Conservation (phyloP, 768 basidiomycete genomes). For the Collybia sp. region DNA sequence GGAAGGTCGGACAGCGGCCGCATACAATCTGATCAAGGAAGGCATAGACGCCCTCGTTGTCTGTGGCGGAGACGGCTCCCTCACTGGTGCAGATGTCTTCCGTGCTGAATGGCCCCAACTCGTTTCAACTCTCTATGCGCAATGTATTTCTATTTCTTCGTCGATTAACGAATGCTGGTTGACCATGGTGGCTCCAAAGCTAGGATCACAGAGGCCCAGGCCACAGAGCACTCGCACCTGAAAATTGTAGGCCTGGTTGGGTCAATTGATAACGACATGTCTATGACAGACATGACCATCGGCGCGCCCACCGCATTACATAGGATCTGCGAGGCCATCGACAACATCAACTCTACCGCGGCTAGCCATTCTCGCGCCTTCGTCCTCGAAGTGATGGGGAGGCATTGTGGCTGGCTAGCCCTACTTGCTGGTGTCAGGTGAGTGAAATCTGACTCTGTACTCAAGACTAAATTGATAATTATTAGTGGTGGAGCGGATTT, state of each 20-base stretch:
- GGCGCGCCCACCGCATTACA: constrained; percentile 95
- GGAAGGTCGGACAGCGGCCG: constrained; percentile 88
- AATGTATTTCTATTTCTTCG: constrained; percentile 37
- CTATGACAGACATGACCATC: constrained; percentile 94
- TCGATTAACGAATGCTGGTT: constrained; percentile 1
- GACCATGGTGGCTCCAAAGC: constrained; percentile 29
- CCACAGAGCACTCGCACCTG: constrained; percentile 71
- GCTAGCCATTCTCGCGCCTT: constrained; percentile 95
- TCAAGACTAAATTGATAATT: neutral
- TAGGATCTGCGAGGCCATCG: constrained; percentile 95
- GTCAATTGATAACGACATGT: constrained; percentile 99
- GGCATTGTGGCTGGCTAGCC: constrained; percentile 99
- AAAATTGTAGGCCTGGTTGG: constrained; percentile 98
- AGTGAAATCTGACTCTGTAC: constrained; percentile 14
- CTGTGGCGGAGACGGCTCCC: constrained; percentile 94
- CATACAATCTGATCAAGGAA: constrained; percentile 88
- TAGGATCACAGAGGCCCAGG: constrained; percentile 72
- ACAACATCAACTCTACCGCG: constrained; percentile 97
- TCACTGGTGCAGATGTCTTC: constrained; percentile 95
- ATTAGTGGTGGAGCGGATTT: constrained; percentile 88
- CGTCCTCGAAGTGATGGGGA: constrained; percentile 99
- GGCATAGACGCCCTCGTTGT: constrained; percentile 97
- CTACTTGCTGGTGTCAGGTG: constrained; percentile 88
- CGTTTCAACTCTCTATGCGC: constrained; percentile 57
- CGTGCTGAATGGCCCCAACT: constrained; percentile 93